These are phyloP conservation scores for Coemansia sp. DNA, from an alignment of 192 early-diverging fungal species.

Conservation along the genomic window DNA sequence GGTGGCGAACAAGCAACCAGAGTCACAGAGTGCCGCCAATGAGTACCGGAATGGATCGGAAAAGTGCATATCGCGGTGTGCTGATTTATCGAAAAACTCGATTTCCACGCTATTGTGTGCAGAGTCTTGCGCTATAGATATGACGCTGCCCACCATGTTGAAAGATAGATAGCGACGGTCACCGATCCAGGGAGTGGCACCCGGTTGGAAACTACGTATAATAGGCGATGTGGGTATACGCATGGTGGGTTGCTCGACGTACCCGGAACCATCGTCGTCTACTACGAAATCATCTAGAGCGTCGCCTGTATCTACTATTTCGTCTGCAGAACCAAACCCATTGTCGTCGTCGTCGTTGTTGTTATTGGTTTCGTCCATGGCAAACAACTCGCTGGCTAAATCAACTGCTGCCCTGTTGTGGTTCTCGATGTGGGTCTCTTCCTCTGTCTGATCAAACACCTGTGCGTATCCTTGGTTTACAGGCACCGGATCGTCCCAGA, in stretches of 20 bases:
- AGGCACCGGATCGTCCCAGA: conserved; percentile 62
- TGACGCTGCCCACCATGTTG: conserved; percentile 82
- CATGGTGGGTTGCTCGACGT: conserved; percentile 54
- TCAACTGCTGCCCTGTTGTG: neutral
- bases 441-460: conserved; percentile 13
- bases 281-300: conserved; percentile 84
- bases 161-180: conserved; percentile 74
- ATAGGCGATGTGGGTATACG: conserved; percentile 20
- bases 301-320: conserved; percentile 45
- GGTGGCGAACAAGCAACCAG: conserved; percentile 73
- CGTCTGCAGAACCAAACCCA: conserved; percentile 12
- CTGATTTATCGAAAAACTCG: conserved; percentile 85
- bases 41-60: conserved; percentile 76
- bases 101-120: conserved; percentile 80
- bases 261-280: conserved; percentile 83
- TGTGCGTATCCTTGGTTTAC: conserved; percentile 45
- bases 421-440: neutral
- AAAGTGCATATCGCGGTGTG: conserved; percentile 78
- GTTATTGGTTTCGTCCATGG: conserved; percentile 12
- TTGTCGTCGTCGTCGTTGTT: conserved; percentile 21
- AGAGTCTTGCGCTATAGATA: conserved; percentile 65
- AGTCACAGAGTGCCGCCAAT: conserved; percentile 71
- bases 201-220: conserved; percentile 75
- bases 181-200: conserved; percentile 66
- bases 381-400: conserved; percentile 40